Evolutionary conservation across 2,329 filamentous ascomycete species (phyloP), one percentile per base, ranked within the genome.

Genomic region (Penicillium capsulatum): DNA sequence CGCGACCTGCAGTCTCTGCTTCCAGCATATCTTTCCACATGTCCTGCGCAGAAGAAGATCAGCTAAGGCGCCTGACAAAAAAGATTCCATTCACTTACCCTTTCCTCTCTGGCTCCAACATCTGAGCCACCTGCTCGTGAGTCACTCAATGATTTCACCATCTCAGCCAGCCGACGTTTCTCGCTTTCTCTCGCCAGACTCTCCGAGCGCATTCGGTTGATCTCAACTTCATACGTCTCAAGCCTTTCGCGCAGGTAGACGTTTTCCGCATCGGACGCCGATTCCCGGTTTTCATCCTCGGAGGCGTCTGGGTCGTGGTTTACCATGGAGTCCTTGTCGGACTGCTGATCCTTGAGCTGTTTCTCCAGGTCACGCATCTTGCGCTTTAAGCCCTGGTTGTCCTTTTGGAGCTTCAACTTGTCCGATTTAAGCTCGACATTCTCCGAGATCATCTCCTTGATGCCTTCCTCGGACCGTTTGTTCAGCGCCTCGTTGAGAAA

Each of bases 391-490:
- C 82, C 75, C 62, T 94, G 92, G 60, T 88, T 92, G 57, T 98
- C 92, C 49, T 94, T 87, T 64, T 94, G 88, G 42, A 92, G 76
- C 24, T 92, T 86, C 3, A 91, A 81, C 31, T 96, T 79, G 45
- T 86, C 87, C 0, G 91, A 95, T 65, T 94, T 92, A 34, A 97
- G 76, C 61, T 96, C 89, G 3, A 97, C 91, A 56, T 96, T 98
- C 65, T 96, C 91, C 31, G 88, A 89, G 55, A 97, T 94, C 83
- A 96, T 94, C 63, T 96, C 91, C 68, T 94, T 94, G 62, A 98
- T 84, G 48, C 90, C 89, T 67, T 97, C 91, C 62, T 97, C 91
- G 1, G 90, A 96, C 29, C 94, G 78, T 60, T 91, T 92, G 65
- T 94, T 89, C 14, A 98, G 71, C 2, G 91, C 85, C 63, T 97